Evolutionary conservation across 2,329 filamentous ascomycete species (phyloP).

Genomic region (Metarhizium album): DNA sequence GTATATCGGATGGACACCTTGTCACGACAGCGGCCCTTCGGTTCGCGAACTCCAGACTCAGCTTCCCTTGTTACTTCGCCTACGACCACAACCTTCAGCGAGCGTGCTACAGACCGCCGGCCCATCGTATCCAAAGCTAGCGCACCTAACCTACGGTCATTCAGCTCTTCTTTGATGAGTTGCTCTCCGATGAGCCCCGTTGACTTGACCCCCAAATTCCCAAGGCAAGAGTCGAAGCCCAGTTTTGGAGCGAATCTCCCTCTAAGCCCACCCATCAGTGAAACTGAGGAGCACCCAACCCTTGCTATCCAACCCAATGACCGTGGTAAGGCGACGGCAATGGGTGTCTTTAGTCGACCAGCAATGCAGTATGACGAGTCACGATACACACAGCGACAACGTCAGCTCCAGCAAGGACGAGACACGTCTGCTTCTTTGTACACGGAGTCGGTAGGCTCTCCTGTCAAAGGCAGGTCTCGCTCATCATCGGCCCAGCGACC

Average conservation of each 20-base stretch:
- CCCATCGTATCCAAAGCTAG: conserved; percentile 46
- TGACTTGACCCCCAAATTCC: conserved; percentile 27
- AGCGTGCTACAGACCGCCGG: conserved; percentile 36
- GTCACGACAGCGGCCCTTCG: conserved; percentile 47
- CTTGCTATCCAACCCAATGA: conserved; percentile 66
- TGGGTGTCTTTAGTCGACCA: conserved; percentile 56
- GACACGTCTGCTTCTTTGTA: conserved; percentile 44
- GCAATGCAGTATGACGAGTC: conserved; percentile 70
- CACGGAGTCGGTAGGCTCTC: conserved; percentile 35
- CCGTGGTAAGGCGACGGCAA: conserved; percentile 68
- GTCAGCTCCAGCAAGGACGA: conserved; percentile 67
- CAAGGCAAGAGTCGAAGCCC: conserved; percentile 22
- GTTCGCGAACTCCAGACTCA: conserved; percentile 40
- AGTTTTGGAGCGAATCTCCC: conserved; percentile 25
- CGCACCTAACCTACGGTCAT: conserved; percentile 55
- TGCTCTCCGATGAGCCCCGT: conserved; percentile 27
- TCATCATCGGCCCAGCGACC: conserved; percentile 34
- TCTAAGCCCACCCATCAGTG: conserved; percentile 51
- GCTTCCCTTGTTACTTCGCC: conserved; percentile 35
- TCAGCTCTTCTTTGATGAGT: conserved; percentile 35
- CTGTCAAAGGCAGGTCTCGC: conserved; percentile 29
- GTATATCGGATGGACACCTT: conserved; percentile 73
- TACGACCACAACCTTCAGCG: conserved; percentile 29
- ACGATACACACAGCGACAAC: conserved; percentile 71
- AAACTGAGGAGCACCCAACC: conserved; percentile 54